Base-by-base conservation (phyloP, 805 yeast species). In the Saccharomycopsis amapae region DNA sequence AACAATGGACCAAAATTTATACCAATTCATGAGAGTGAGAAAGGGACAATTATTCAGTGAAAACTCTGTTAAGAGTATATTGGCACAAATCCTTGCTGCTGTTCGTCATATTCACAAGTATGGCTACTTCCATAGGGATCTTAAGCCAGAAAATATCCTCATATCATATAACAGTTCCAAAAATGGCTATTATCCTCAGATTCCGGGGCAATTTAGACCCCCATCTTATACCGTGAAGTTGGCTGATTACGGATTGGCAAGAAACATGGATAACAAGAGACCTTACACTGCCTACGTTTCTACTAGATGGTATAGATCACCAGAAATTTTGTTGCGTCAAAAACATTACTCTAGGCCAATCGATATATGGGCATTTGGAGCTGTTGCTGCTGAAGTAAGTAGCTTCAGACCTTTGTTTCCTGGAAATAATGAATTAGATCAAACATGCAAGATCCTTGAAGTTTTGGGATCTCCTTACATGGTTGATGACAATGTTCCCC, bases 61-160 rank as follows among this genome's bases (percentile, higher is more conserved):
- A 1, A 63, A 63, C 24, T 78, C 87, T 2, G 60, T 85, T 50
- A 79, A 72, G 55, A 77, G 87, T 39, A 78, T 87, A 37, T 61
- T 84, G 39, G 63, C 79, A 9, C 97, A 89, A 60, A 61, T 89
- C 1, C 66, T 86, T 47, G 70, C 75, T 46, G 98, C 93, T 3
- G 71, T 89, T 24, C 74, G 78, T 46, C 97, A 90, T 61, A 87
- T 90, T 45, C 98, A 86, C 57, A 60, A 62, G 23, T 66, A 71
- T 55, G 73, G 75, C 9, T 85, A 71, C 57, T 81, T 81, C 57
- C 97, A 90, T 61, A 74, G 98, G 47, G 98, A 90, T 67, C 72
- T 90, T 40, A 90, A 90, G 62, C 97, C 98, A 0, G 97, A 90
- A 58, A 90, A 90, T 62, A 81, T 90, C 22, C 72, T 90, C 54